Evolutionary conservation across 257 asterid species (phyloP).

Genomic region (Solanum virginianum): DNA sequence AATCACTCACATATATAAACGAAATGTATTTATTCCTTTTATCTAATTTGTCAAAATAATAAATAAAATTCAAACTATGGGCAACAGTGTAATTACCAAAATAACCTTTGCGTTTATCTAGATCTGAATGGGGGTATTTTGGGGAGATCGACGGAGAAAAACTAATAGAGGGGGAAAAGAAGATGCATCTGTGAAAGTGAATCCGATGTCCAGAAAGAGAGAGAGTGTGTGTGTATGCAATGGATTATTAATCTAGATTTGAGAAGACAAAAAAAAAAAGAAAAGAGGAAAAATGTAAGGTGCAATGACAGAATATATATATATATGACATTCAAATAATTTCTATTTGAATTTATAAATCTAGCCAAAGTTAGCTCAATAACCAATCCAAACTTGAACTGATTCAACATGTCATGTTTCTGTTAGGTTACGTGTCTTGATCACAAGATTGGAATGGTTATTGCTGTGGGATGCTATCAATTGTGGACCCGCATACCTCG

Average conservation of each 20-base stretch:
- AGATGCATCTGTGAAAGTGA: slow-evolving; percentile 1
- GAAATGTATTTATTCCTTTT: not conserved
- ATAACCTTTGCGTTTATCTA: slow-evolving; percentile 30
- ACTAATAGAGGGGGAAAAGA: not conserved
- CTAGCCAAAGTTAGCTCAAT: not conserved
- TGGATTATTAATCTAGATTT: not conserved
- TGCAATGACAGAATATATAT: slow-evolving; percentile 8
- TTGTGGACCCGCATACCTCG: slow-evolving; percentile 3
- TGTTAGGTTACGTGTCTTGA: slow-evolving; percentile 34
- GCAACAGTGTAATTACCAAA: slow-evolving; percentile 20
- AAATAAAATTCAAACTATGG: not conserved
- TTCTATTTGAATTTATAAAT: not conserved
- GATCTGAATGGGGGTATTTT: slow-evolving; percentile 18
- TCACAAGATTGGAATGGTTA: slow-evolving; percentile 10
- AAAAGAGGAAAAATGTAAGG: not conserved
- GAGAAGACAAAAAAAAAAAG: not conserved
- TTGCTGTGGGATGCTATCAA: not conserved
- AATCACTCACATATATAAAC: not conserved
- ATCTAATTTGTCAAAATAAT: not conserved
- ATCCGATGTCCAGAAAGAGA: not conserved
- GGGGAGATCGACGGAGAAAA: slow-evolving; percentile 2
- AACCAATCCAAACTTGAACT: no score
- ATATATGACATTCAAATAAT: not conserved
- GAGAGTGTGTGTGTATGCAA: not conserved
- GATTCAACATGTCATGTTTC: no score